Evolutionary conservation across 2,329 filamentous ascomycete genomes (phyloP).

Genomic region (Macrophomina phaseolina): DNA sequence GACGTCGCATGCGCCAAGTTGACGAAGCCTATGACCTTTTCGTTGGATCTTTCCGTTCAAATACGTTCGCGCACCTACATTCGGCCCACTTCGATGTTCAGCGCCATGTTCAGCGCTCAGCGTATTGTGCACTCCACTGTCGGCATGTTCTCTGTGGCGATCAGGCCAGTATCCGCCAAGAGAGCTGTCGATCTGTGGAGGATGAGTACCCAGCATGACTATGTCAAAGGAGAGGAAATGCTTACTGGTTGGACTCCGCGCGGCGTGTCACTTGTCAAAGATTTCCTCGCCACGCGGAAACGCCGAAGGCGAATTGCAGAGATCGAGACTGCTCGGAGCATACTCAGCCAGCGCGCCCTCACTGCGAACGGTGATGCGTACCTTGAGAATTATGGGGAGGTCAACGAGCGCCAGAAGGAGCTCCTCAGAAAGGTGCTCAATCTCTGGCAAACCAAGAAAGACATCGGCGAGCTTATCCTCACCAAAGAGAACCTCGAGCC

Average conservation of each 20-base stretch:
- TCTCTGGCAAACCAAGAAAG: constrained; percentile 64
- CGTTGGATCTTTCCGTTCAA: constrained; percentile 79
- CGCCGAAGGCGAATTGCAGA: constrained; percentile 77
- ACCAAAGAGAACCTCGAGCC: constrained; percentile 65
- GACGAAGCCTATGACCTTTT: constrained; percentile 87
- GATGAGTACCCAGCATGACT: constrained; percentile 92
- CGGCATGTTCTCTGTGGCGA: constrained; percentile 82
- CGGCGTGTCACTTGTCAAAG: constrained; percentile 87
- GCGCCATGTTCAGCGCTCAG: constrained; percentile 82
- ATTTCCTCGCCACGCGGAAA: constrained; percentile 79
- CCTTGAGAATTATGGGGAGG: constrained; percentile 31
- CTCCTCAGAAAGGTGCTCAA: constrained; percentile 62
- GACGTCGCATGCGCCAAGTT: constrained; percentile 83
- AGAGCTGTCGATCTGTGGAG: constrained; percentile 92
- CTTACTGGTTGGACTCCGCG: constrained; percentile 85
- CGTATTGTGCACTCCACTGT: constrained; percentile 87
- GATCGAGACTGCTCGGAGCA: constrained; percentile 74
- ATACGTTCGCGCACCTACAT: constrained; percentile 84
- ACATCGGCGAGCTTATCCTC: constrained; percentile 53
- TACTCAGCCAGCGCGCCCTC: constrained; percentile 62
- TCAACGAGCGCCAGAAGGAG: constrained; percentile 43
- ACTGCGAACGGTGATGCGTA: constrained; percentile 29
- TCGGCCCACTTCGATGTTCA: constrained; percentile 84
- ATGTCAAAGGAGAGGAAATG: constrained; percentile 93
- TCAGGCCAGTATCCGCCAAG: constrained; percentile 89